Evolutionary conservation across 495 filamentous ascomycete species (phyloP).

Genomic region (Penicillium soppii): DNA sequence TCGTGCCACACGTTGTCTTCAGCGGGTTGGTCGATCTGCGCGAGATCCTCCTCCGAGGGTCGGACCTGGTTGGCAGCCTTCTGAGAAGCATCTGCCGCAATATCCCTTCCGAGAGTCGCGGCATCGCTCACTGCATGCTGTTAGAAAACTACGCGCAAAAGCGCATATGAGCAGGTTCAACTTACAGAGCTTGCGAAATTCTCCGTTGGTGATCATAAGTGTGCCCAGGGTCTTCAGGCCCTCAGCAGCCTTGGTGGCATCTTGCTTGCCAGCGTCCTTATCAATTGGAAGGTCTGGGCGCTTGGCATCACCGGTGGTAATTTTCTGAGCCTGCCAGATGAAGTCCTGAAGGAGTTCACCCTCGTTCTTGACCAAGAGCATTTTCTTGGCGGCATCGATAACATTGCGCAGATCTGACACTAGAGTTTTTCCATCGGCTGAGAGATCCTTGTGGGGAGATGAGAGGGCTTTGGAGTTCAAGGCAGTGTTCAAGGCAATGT

Average conservation of each 20-base stretch:
- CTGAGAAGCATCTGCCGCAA: constrained; percentile 83
- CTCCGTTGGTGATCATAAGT: constrained; percentile 90
- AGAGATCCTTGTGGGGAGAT: constrained; percentile 75
- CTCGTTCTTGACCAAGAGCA: constrained; percentile 93
- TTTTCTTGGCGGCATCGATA: constrained; percentile 80
- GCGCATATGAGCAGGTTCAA: constrained; percentile 12
- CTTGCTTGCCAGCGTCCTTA: constrained; percentile 74
- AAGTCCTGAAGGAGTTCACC: constrained; percentile 95
- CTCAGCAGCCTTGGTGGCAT: constrained; percentile 76
- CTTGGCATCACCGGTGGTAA: constrained; percentile 56
- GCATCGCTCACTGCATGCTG: constrained; percentile 72
- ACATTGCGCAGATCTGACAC: constrained; percentile 77
- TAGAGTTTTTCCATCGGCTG: constrained; percentile 73
- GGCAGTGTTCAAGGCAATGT: constrained; percentile 86
- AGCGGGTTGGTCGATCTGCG: constrained; percentile 77
- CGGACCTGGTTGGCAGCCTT: constrained; percentile 77
- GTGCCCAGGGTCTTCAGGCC: constrained; percentile 88
- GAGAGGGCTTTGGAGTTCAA: constrained; percentile 64
- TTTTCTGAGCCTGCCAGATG: constrained; percentile 85
- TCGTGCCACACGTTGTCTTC: constrained; percentile 95
- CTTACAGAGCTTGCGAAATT: constrained; percentile 91
- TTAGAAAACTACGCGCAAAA: constrained; percentile 21
- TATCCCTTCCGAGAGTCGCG: constrained; percentile 77
- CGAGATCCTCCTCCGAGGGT: constrained; percentile 75
- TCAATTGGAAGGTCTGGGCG: constrained; percentile 64